phyloP scores from a whole-genome alignment of 2,329 filamentous ascomycete genomes.

The Teratosphaeria gauchensis region DNA sequence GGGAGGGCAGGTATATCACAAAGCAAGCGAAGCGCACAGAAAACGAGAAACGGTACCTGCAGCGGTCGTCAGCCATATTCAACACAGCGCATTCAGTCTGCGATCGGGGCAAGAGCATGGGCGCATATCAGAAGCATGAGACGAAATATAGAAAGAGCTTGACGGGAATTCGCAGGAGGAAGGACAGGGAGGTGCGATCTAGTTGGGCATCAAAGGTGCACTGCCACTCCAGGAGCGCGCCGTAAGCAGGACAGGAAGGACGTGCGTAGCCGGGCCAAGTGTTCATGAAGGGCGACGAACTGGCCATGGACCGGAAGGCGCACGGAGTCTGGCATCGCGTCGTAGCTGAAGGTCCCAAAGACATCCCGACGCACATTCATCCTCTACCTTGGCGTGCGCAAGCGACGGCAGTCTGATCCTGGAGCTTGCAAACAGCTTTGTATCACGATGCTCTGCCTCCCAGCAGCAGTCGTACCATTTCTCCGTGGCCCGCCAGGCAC shows the following conservation, averaged over 20 bases:
- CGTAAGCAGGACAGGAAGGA: no score
- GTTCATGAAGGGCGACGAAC: no score
- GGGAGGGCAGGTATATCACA: not conserved
- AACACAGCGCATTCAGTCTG: not conserved
- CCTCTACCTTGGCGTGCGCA: no score
- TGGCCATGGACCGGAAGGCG: no score
- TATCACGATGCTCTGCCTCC: not conserved
- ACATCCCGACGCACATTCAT: no score
- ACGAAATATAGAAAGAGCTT: not conserved
- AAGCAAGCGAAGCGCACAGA: slow-evolving; percentile 3
- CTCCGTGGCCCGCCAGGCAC: not conserved
- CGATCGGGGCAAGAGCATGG: not conserved
- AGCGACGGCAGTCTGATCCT: not conserved
- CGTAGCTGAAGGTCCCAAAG: no score
- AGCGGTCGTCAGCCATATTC: not conserved
- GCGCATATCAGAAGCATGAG: not conserved
- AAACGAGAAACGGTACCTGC: not conserved
- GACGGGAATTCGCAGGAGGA: not conserved
- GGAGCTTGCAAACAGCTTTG: not conserved
- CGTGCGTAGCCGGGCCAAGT: no score
- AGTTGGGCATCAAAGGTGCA: no score
- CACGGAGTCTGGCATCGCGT: no score
- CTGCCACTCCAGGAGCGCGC: no score
- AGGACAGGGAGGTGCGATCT: not conserved
- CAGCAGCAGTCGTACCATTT: not conserved